A percentile compares a stretch with the other conserved stretches of the same genome.
phyloP scores from a whole-genome alignment of 305 asterid species.

The Withania somnifera region DNA sequence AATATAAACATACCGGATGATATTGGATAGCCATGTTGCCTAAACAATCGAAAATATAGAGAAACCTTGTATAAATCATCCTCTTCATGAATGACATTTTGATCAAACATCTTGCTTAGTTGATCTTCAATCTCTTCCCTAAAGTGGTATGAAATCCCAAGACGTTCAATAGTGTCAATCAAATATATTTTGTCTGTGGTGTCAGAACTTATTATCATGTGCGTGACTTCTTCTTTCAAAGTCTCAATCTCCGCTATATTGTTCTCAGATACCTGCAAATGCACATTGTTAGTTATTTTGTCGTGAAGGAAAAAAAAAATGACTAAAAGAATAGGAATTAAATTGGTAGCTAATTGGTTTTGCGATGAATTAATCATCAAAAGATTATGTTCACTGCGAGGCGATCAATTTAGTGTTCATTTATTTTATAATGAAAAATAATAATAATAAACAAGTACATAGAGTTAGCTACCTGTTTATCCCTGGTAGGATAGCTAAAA shows the following conservation, averaged over 20 bases:
- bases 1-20: neutral
- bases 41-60: conserved; percentile 1
- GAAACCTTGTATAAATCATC: neutral
- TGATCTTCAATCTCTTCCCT: conserved; percentile 18
- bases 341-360: too few relatives aligned
- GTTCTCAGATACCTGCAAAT: neutral
- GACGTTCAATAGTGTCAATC: conserved; percentile 29
- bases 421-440: too few relatives aligned
- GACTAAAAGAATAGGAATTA: too few relatives aligned
- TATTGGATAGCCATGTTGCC: conserved; percentile 8
- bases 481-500: neutral
- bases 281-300: too few relatives aligned
- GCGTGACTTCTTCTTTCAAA: conserved; percentile 12
- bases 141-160: conserved; percentile 24
- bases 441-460: too few relatives aligned
- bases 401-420: too few relatives aligned
- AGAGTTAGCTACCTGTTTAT: neutral
- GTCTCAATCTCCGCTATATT: conserved; percentile 4
- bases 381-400: too few relatives aligned
- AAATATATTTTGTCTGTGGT: conserved; percentile 6
- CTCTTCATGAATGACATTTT: neutral
- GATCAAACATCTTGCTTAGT: conserved; percentile 1
- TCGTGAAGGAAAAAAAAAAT: too few relatives aligned
- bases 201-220: conserved; percentile 1
- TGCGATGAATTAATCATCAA: too few relatives aligned